These are phyloP conservation scores for Talaromyces funiculosus DNA, from an alignment of 2,329 filamentous ascomycete species.

Conservation along the genomic window DNA sequence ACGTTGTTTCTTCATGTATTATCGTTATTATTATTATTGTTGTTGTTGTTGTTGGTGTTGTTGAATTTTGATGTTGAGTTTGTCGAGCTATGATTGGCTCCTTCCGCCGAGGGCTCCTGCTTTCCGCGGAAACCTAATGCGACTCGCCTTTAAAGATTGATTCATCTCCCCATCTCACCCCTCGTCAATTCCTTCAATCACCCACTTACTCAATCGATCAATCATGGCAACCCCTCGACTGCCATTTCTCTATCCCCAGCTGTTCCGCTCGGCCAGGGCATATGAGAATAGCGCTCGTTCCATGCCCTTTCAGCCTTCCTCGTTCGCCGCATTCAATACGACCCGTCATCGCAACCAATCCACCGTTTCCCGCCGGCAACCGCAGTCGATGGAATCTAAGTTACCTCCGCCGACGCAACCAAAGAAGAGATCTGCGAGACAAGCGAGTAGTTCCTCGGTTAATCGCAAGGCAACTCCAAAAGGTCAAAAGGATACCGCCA, in stretches of 20 bases:
- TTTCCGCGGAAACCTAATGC: not conserved
- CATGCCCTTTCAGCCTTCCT: slow-evolving; percentile 32
- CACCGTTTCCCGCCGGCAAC: slow-evolving; percentile 42
- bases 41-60: too few relatives aligned
- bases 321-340: slow-evolving; percentile 32
- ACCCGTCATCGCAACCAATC: slow-evolving; percentile 32
- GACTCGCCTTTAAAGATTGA: not conserved
- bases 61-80: too few relatives aligned
- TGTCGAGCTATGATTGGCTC: not conserved
- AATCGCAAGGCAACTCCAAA: slow-evolving; percentile 14
- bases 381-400: slow-evolving; percentile 39
- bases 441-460: slow-evolving; percentile 15
- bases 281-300: slow-evolving; percentile 43
- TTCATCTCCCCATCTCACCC: slow-evolving; percentile 6
- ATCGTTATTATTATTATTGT: too few relatives aligned
- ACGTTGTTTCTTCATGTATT: too few relatives aligned
- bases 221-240: slow-evolving; percentile 59
- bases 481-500: slow-evolving; percentile 8
- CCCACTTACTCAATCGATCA: not conserved
- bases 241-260: slow-evolving; percentile 63
- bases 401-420: slow-evolving; percentile 34
- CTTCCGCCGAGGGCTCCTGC: not conserved
- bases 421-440: slow-evolving; percentile 20
- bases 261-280: slow-evolving; percentile 53
- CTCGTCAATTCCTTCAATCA: not conserved